Evolutionary conservation across 2,329 filamentous ascomycete species (phyloP), one percentile per base, ranked within the genome.

Genomic region (Emericellopsis atlantica): DNA sequence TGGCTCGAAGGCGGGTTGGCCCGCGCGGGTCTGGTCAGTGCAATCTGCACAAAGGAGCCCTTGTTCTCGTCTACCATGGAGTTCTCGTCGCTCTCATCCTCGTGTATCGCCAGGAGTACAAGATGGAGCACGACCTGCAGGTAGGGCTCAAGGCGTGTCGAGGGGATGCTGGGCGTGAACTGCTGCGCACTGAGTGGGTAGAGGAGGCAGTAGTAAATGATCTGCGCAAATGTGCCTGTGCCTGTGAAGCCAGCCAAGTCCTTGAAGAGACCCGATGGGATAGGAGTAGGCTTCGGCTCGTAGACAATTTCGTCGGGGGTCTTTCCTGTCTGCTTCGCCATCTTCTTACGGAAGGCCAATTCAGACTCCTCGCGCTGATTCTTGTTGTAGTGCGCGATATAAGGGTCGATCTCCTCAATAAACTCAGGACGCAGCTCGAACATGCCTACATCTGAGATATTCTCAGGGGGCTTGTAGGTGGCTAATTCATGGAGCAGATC

Each of bases 301-400:
- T 86, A 95, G 3, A 96, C 88, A 44, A 96, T 80, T 41, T 95
- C 88, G 33, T 86, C 79, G 2, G 75, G 66, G 35, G 80, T 70
- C 56, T 89, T 88, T 15, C 89, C 88, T 0, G 82, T 87, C 61
- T 84, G 88, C 63, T 88, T 88, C 10, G 88, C 85, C 67, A 92
- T 79, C 68, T 85, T 83, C 53, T 83, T 81, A 51, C 83, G 87
- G 64, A 92, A 95, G 4, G 88, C 83, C 49, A 76, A 80, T 60
- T 98, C 92, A 0, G 90, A 87, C 58, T 98, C 92, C 55, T 98
- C 92, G 39, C 92, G 78, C 58, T 96, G 90, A 53, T 98, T 98
- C 56, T 95, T 94, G 53, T 81, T 93, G 60, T 95, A 98, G 55
- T 96, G 88, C 6, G 89, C 84, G 53, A 89, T 92, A 57, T 95